These are phyloP conservation scores for Thielaviopsis populi DNA, from an alignment of 2,329 filamentous ascomycete species.

Conservation along the genomic window DNA sequence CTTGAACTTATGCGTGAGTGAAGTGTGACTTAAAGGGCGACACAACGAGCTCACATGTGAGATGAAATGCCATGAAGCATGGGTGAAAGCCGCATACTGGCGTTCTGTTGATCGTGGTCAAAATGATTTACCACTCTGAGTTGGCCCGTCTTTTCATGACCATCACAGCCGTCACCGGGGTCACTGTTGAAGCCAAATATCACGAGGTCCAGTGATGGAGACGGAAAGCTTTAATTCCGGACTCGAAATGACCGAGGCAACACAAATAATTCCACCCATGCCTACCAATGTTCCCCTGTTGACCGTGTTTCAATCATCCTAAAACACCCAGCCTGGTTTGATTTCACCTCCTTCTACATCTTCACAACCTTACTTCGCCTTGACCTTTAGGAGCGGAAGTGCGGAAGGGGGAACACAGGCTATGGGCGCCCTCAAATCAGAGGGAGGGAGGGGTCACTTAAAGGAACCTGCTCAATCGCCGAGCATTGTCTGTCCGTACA, in stretches of 20 bases:
- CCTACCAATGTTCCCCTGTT: neutral
- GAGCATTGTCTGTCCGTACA: neutral
- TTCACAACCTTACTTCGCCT: neutral
- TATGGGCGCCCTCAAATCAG: neutral
- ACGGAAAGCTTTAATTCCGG: neutral
- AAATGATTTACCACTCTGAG: neutral
- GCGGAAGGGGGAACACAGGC: no score
- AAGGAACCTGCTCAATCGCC: neutral
- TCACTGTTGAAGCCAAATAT: neutral
- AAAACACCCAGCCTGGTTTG: neutral
- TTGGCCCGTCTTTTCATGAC: neutral
- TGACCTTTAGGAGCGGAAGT: neutral
- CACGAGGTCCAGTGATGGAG: neutral
- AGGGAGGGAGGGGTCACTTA: neutral
- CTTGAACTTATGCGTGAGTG: neutral
- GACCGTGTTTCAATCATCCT: neutral
- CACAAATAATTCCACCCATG: neutral
- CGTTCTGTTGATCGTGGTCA: neutral
- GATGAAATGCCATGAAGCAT: neutral
- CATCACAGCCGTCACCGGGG: neutral
- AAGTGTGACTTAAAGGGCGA: neutral
- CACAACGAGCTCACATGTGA: neutral
- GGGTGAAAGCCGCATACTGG: neutral
- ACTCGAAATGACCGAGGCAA: no score
- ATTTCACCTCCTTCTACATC: neutral